Evolutionary conservation across 1,284 basidiomycete species (phyloP), one percentile per base, ranked within the genome.

Genomic region (Microbotryomycetes sp.): DNA sequence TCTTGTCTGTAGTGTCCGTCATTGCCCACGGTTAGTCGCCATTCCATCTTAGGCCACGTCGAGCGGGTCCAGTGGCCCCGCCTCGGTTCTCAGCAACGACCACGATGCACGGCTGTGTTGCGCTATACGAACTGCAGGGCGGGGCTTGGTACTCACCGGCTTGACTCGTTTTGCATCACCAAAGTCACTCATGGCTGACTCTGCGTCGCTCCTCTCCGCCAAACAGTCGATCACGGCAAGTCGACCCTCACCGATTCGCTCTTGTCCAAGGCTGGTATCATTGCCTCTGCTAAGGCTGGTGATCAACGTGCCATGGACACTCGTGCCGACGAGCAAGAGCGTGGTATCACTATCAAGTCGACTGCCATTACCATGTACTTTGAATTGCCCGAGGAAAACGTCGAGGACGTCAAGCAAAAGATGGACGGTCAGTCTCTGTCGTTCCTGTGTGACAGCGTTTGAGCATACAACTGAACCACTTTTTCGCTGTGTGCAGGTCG

Each of bases 301-400:
- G 93, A 97, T 70, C 84, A 89, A 84, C 92, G 96, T 73, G 97
- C 94, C 79, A 98, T 91, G 70, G 94, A 99, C 80, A 98, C 96
- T 73, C 77, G 94, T 83, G 86, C 89, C 48, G 96, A 99, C 77
- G 96, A 99, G 82, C 98, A 97, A 78, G 96, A 98, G 79, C 93
- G 96, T 81, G 96, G 96, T 84, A 99, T 99, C 76, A 99, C 96
- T 65, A 99, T 99, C 82, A 99, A 99, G 82, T 98, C 96, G 54
- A 99, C 96, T 52, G 96, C 94, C 76, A 97, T 98, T 78, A 97
- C 96, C 66, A 98, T 98, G 96, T 97, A 96, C 82, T 98, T 99
- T 78, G 86, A 92, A 81, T 84, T 99, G 75, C 78, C 83, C 76
- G 92, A 96, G 82, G 93, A 97, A 22, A 89, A 94, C 68, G 74